These are phyloP conservation scores for Anthostomella pinea DNA, from an alignment of 2,329 filamentous ascomycete species.

Conservation along the genomic window DNA sequence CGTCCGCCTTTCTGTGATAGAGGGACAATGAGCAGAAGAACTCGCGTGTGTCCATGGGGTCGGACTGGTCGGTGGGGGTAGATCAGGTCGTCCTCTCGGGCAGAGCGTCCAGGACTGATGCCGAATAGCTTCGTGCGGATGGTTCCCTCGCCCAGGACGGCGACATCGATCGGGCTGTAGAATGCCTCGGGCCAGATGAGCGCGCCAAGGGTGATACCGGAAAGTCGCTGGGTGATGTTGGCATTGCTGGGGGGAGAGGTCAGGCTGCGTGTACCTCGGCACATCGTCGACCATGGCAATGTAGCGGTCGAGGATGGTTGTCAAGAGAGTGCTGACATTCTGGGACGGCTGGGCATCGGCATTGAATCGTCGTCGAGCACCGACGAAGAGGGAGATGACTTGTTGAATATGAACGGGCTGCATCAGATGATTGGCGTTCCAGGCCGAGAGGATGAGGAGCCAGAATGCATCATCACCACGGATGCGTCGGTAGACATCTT, in stretches of 20 bases:
- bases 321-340: conserved; percentile 1
- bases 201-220: neutral
- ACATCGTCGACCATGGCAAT: conserved; percentile 7
- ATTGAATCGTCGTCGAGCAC: conserved; percentile 11
- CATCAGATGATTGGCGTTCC: conserved; percentile 10
- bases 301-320: conserved; percentile 7
- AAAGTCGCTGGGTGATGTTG: neutral
- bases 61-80: conserved; percentile 10
- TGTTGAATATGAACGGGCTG: conserved; percentile 4
- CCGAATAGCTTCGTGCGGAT: conserved; percentile 14
- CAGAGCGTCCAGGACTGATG: conserved; percentile 1
- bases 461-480: conserved; percentile 14
- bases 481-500: conserved; percentile 17
- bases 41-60: conserved; percentile 5
- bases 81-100: conserved; percentile 1
- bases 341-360: too few species aligned
- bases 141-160: conserved; percentile 10
- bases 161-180: conserved; percentile 11
- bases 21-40: conserved; percentile 17
- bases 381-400: conserved; percentile 9
- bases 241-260: neutral
- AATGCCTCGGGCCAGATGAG: conserved; percentile 13
- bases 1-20: conserved; percentile 1
- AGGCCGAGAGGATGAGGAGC: conserved; percentile 15
- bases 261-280: neutral